Conservation (phyloP, 768 basidiomycete genomes). For the Antrodiella citrinella region DNA sequence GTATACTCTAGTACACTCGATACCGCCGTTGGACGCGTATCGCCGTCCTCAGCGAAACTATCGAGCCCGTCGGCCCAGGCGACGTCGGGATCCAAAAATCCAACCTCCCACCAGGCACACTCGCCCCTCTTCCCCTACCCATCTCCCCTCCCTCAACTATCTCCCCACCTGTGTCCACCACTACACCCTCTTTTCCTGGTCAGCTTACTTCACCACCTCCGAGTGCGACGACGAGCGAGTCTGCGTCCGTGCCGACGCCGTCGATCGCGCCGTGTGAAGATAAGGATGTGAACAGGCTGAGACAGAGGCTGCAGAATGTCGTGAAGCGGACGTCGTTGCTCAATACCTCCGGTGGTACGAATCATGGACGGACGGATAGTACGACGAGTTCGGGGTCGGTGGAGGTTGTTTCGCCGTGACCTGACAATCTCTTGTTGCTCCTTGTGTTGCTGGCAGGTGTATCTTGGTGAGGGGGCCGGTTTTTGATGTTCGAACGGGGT, state of each 20-base stretch:
- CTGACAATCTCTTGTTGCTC: too few species aligned
- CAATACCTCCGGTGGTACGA: not conserved
- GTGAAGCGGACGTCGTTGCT: not conserved
- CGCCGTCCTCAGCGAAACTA: constrained; percentile 65
- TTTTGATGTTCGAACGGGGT: too few species aligned
- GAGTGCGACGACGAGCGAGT: not conserved
- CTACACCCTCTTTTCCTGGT: not conserved
- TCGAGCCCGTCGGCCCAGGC: constrained; percentile 42
- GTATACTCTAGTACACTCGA: constrained; percentile 64
- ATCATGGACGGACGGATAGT: not conserved
- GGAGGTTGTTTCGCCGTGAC: too few species aligned
- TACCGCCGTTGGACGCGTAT: constrained; percentile 82
- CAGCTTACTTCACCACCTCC: not conserved
- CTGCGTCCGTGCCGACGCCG: not conserved
- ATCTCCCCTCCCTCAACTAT: not conserved
- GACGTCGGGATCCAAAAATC: constrained; percentile 19
- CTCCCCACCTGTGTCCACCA: not conserved
- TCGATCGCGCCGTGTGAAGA: not conserved
- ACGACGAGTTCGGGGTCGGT: too few species aligned
- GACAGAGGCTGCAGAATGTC: not conserved
- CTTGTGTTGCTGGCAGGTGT: too few species aligned
- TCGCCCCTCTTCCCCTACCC: too few species aligned
- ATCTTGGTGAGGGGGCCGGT: too few species aligned
- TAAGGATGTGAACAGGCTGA: not conserved
- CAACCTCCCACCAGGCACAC: too few species aligned